phyloP scores from a whole-genome alignment of 2,329 filamentous ascomycete genomes.

The Fusarium multiceps region DNA sequence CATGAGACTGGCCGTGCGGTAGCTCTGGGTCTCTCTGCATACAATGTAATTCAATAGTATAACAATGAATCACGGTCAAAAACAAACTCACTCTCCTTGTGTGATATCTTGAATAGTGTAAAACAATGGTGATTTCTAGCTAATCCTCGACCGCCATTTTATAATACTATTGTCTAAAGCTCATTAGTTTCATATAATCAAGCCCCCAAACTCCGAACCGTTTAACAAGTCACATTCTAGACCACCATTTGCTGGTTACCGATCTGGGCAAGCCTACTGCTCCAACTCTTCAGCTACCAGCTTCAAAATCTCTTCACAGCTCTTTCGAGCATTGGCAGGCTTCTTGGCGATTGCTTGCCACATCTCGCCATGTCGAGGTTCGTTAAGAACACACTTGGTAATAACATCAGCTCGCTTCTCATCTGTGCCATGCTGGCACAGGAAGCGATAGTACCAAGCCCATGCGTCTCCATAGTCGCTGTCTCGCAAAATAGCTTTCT shows the following conservation, averaged over 20 bases:
- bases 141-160: not conserved
- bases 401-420: conserved; percentile 91
- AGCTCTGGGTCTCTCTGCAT: conserved; percentile 16
- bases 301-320: conserved; percentile 83
- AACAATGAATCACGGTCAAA: conserved; percentile 30
- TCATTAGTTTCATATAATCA: conserved; percentile 27
- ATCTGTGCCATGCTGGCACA: conserved; percentile 90
- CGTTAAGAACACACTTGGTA: conserved; percentile 81
- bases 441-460: conserved; percentile 98
- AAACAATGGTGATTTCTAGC: not conserved
- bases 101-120: not conserved
- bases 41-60: conserved; percentile 30
- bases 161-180: conserved; percentile 23
- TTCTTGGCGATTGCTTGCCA: conserved; percentile 92
- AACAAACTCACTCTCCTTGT: not conserved
- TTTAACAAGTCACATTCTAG: conserved; percentile 4
- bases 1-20: conserved; percentile 21
- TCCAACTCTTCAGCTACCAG: conserved; percentile 70
- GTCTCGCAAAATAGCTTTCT: conserved; percentile 91
- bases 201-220: conserved; percentile 26
- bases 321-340: conserved; percentile 80
- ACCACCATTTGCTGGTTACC: not conserved
- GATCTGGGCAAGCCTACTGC: conserved; percentile 27
- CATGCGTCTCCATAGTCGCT: conserved; percentile 90
- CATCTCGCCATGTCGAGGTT: conserved; percentile 91